Conservation (phyloP, 2,329 filamentous ascomycete genomes). For the Paracorniculantispora psalliotae region DNA sequence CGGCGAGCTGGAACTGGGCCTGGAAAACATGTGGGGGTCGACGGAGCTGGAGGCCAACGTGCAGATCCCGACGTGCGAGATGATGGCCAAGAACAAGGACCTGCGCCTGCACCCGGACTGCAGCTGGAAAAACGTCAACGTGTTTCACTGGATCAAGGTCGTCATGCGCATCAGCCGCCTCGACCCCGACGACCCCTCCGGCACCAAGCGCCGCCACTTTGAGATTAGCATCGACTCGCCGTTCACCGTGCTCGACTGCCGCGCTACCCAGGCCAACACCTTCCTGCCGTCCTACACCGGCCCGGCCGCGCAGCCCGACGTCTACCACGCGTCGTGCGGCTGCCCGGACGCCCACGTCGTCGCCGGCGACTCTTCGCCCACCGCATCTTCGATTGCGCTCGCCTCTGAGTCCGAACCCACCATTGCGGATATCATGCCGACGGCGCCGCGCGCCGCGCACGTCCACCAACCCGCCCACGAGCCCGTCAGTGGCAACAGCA, state of each 20-base stretch:
- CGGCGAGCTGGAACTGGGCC: slow-evolving; percentile 67
- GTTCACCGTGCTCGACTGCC: slow-evolving; percentile 88
- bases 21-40: slow-evolving; percentile 72
- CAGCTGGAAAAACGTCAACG: slow-evolving; percentile 88
- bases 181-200: slow-evolving; percentile 68
- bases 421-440: slow-evolving; percentile 33
- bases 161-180: slow-evolving; percentile 86
- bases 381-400: slow-evolving; percentile 52
- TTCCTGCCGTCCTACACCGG: slow-evolving; percentile 72
- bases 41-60: slow-evolving; percentile 95
- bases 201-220: slow-evolving; percentile 76
- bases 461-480: slow-evolving; percentile 33
- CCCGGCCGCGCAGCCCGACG: slow-evolving; percentile 44
- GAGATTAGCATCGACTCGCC: slow-evolving; percentile 96
- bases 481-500: slow-evolving; percentile 22
- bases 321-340: slow-evolving; percentile 44
- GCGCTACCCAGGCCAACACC: slow-evolving; percentile 87
- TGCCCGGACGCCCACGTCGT: slow-evolving; percentile 49
- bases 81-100: slow-evolving; percentile 68
- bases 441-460: slow-evolving; percentile 54
- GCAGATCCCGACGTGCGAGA: slow-evolving; percentile 82
- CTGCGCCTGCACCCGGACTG: slow-evolving; percentile 78
- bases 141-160: slow-evolving; percentile 96
- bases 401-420: slow-evolving; percentile 29
- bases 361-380: slow-evolving; percentile 61